Conservation (phyloP, 768 basidiomycete species). For the Boletus rex-veris region DNA sequence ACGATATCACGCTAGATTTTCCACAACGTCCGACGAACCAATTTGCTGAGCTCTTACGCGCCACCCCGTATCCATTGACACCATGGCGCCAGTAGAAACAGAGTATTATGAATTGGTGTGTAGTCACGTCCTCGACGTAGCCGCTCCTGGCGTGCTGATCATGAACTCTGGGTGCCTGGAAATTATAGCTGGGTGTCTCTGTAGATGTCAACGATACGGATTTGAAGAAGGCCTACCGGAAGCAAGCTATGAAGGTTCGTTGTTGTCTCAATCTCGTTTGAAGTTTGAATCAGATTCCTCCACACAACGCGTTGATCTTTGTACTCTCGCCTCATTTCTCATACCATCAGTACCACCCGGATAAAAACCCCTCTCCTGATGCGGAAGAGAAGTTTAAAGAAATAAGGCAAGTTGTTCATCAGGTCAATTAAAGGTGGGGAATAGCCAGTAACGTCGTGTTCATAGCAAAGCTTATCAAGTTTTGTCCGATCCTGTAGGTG, state of each 20-base stretch:
- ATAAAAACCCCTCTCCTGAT: slow-evolving; percentile 90
- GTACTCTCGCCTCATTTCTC: not conserved
- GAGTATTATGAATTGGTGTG: slow-evolving; percentile 85
- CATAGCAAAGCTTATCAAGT: slow-evolving; percentile 93
- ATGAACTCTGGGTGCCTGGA: not conserved
- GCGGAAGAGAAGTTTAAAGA: slow-evolving; percentile 98
- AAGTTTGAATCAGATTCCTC: not conserved
- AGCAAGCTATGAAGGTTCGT: slow-evolving; percentile 86
- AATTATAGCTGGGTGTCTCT: slow-evolving; percentile 59
- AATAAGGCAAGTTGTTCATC: slow-evolving; percentile 59
- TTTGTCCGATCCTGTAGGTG: slow-evolving; percentile 71
- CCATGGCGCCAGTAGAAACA: slow-evolving; percentile 86
- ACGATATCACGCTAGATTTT: slow-evolving; percentile 7
- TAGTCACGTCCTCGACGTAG: slow-evolving; percentile 1
- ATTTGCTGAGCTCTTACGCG: not conserved
- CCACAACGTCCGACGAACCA: not conserved
- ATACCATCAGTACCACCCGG: slow-evolving; percentile 78
- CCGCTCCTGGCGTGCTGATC: not conserved
- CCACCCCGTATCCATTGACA: not conserved
- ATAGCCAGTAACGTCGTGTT: slow-evolving; percentile 17
- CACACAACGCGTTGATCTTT: not conserved
- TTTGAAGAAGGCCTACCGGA: slow-evolving; percentile 94
- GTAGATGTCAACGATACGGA: slow-evolving; percentile 74
- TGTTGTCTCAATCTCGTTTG: not conserved
- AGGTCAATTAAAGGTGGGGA: slow-evolving; percentile 6